Evolutionary conservation across 2,329 filamentous ascomycete genomes (phyloP).

Genomic region (Beauveria bassiana): DNA sequence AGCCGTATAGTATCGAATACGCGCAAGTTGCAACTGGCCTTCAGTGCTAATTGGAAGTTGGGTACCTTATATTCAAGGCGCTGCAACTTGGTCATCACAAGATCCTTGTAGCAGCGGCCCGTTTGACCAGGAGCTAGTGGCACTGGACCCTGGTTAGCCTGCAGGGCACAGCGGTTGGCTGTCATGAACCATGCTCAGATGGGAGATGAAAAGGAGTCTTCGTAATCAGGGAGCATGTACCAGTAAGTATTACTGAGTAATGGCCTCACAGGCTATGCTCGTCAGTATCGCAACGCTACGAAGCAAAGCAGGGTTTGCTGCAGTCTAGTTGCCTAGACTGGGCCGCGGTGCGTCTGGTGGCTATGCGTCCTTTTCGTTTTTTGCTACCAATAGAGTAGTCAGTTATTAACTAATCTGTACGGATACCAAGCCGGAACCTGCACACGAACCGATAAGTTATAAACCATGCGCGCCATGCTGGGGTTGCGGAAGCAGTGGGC

Average conservation of each 20-base stretch:
- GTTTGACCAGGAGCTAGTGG: background rate
- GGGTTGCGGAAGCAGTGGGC: background rate
- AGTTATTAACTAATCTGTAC: too few relatives aligned
- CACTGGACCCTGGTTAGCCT: background rate
- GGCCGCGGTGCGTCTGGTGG: background rate
- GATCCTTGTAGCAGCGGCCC: constrained; percentile 1
- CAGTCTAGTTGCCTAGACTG: background rate
- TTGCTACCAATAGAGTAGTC: too few relatives aligned
- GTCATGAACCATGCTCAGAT: background rate
- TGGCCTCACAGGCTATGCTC: background rate
- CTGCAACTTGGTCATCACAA: background rate
- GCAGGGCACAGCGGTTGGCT: background rate
- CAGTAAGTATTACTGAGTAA: too few relatives aligned
- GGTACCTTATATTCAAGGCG: background rate
- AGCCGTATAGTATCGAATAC: background rate
- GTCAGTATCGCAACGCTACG: background rate
- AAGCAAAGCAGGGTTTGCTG: background rate
- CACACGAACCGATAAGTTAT: too few relatives aligned
- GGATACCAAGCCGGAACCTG: too few relatives aligned
- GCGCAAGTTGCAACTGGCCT: background rate
- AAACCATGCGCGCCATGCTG: too few relatives aligned
- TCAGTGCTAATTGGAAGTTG: too few relatives aligned
- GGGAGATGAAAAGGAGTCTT: background rate
- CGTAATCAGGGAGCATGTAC: background rate
- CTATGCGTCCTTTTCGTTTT: too few relatives aligned